Evolutionary conservation across 345 rosid species (phyloP).

Genomic region (Eucalyptus curtisii): DNA sequence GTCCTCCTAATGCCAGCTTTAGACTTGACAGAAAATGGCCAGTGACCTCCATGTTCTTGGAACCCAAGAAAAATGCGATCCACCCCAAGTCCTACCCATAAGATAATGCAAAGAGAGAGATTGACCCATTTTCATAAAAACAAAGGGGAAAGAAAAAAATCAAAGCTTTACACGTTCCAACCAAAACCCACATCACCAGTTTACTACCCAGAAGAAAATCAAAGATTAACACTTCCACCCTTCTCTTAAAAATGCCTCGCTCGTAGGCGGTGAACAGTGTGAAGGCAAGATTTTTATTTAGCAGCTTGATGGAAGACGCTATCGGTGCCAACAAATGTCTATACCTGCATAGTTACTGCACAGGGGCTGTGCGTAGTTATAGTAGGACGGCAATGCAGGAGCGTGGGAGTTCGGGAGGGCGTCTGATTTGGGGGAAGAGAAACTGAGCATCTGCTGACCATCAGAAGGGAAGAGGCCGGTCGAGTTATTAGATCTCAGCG

Average conservation of each 20-base stretch:
- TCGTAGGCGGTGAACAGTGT: not conserved
- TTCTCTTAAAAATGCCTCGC: not conserved
- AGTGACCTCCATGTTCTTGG: not conserved
- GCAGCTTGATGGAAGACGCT: not conserved
- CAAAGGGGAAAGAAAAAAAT: not conserved
- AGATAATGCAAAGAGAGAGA: not conserved
- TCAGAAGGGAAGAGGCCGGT: slow-evolving; percentile 8
- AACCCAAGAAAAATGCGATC: not conserved
- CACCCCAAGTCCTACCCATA: not conserved
- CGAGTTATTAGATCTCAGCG: slow-evolving; percentile 17
- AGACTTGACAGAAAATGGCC: not conserved
- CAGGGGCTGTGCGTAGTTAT: slow-evolving; percentile 28
- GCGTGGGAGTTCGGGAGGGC: not conserved
- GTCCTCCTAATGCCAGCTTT: not conserved
- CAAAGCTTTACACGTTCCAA: not conserved
- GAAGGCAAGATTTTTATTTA: not conserved
- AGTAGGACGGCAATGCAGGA: slow-evolving; percentile 19
- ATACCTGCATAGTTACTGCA: slow-evolving; percentile 5
- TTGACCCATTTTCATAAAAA: not conserved
- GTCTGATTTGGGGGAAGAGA: slow-evolving; percentile 47
- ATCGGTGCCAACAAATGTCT: not conserved
- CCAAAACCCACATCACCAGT: not conserved
- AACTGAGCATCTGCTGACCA: slow-evolving; percentile 43
- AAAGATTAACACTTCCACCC: not conserved
- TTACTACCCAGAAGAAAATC: not conserved